Conservation (phyloP, 2,329 filamentous ascomycete genomes). For the Verticillium klebahnii region DNA sequence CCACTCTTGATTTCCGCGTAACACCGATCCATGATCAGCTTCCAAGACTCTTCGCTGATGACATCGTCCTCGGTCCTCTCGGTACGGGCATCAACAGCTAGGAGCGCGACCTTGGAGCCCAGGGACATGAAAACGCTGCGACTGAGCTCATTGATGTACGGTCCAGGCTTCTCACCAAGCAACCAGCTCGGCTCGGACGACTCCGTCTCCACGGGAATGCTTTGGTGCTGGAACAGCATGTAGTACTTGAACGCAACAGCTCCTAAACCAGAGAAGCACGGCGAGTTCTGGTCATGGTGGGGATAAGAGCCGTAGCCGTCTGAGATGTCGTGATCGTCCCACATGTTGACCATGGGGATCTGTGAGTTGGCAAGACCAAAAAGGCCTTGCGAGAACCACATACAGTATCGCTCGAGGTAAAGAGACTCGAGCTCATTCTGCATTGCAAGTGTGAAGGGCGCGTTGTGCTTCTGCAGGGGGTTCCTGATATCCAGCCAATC, state of each 20-base stretch:
- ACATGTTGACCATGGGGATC: constrained; percentile 98
- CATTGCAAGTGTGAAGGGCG: constrained; percentile 74
- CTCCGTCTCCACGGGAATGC: constrained; percentile 73
- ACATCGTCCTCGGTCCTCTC: constrained; percentile 84
- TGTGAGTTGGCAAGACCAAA: constrained; percentile 91
- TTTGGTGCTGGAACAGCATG: constrained; percentile 97
- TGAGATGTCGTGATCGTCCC: constrained; percentile 90
- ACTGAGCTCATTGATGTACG: constrained; percentile 84
- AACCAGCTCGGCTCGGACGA: constrained; percentile 87
- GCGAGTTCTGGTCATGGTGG: constrained; percentile 83
- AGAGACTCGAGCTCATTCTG: constrained; percentile 84
- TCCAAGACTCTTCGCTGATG: constrained; percentile 74
- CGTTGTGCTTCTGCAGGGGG: constrained; percentile 71
- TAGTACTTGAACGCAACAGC: constrained; percentile 98
- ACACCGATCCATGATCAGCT: constrained; percentile 80
- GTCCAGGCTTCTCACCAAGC: constrained; percentile 72
- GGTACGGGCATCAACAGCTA: constrained; percentile 87
- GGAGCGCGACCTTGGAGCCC: constrained; percentile 71
- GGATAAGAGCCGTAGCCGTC: constrained; percentile 93
- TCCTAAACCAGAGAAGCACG: constrained; percentile 85
- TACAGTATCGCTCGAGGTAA: constrained; percentile 82
- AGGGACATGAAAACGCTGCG: constrained; percentile 82
- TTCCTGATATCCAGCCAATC: constrained; percentile 83
- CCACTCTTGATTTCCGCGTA: constrained; percentile 78
- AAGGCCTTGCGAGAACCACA: constrained; percentile 95